Percentiles rank a stretch among this genome's conserved stretches.
These are phyloP conservation scores for Xylaria sp. DNA, from an alignment of 2,329 filamentous ascomycete species.

Conservation along the genomic window DNA sequence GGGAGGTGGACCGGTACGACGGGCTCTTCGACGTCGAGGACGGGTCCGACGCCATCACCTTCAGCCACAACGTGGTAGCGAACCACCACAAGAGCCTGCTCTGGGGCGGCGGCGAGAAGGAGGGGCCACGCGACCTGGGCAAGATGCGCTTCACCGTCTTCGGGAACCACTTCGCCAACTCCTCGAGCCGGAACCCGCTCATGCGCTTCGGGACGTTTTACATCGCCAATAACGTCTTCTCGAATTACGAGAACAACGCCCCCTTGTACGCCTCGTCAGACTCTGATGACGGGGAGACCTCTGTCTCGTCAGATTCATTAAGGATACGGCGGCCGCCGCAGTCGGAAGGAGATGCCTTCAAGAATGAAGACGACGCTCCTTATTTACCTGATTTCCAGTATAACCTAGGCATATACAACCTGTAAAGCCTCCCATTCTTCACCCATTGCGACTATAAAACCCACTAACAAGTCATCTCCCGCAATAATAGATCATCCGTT, in stretches of 20 bases:
- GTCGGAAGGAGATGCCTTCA: not conserved
- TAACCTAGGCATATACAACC: slow-evolving; percentile 41
- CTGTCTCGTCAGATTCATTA: not conserved
- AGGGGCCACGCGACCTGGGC: slow-evolving; percentile 36
- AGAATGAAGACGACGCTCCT: not conserved
- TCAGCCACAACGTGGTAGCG: slow-evolving; percentile 41
- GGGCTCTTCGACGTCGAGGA: slow-evolving; percentile 42
- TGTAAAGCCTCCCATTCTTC: slow-evolving; percentile 26
- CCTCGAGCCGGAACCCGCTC: slow-evolving; percentile 38
- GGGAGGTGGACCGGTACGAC: slow-evolving; percentile 40
- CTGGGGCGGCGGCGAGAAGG: slow-evolving; percentile 43
- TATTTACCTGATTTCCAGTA: slow-evolving; percentile 40
- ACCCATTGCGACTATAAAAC: too few species aligned
- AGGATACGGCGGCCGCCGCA: not conserved
- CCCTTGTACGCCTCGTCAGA: slow-evolving; percentile 25
- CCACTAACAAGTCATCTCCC: not conserved
- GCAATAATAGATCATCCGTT: slow-evolving; percentile 36
- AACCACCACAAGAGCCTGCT: slow-evolving; percentile 43
- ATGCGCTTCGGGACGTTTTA: slow-evolving; percentile 43
- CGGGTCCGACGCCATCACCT: slow-evolving; percentile 40
- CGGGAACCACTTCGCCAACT: slow-evolving; percentile 39
- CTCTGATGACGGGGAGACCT: not conserved
- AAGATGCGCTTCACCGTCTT: slow-evolving; percentile 42
- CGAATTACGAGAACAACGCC: slow-evolving; percentile 34
- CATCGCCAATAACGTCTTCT: slow-evolving; percentile 39